phyloP scores from a whole-genome alignment of 306 rosid genomes.

The Quercus robur region DNA sequence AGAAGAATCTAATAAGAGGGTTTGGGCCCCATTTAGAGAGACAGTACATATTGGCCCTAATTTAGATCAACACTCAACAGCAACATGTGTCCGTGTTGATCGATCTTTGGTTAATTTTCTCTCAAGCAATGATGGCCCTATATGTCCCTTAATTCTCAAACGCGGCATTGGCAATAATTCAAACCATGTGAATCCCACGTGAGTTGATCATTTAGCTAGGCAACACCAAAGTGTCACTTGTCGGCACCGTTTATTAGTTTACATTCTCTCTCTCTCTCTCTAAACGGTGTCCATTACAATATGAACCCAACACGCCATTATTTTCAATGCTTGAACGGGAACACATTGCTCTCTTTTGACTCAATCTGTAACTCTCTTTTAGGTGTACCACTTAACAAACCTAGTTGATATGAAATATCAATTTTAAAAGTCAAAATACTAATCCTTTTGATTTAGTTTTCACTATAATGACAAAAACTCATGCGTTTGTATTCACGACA shows the following conservation, averaged over 20 bases:
- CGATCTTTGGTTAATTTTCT: not conserved
- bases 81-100: not conserved
- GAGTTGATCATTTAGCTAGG: constrained; percentile 23
- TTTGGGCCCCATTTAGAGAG: not conserved
- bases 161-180: constrained; percentile 40
- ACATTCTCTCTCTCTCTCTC: not conserved
- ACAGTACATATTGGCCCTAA: not conserved
- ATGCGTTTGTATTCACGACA: not conserved
- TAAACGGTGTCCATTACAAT: constrained; percentile 5
- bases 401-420: not conserved
- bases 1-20: not conserved
- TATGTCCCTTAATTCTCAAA: constrained; percentile 5
- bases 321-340: constrained; percentile 32
- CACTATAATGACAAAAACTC: not conserved
- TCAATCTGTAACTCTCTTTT: constrained; percentile 10
- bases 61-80: too few relatives aligned
- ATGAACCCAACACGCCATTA: constrained; percentile 35
- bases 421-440: constrained; percentile 11
- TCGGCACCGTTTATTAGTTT: constrained; percentile 34
- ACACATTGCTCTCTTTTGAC: constrained; percentile 41
- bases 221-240: constrained; percentile 30
- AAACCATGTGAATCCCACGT: constrained; percentile 54
- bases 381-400: not conserved
- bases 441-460: not conserved
- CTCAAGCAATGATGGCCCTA: constrained; percentile 11